These are phyloP conservation scores for Aureobasidium mangrovei DNA, from an alignment of 2,329 filamentous ascomycete species.

Conservation along the genomic window DNA sequence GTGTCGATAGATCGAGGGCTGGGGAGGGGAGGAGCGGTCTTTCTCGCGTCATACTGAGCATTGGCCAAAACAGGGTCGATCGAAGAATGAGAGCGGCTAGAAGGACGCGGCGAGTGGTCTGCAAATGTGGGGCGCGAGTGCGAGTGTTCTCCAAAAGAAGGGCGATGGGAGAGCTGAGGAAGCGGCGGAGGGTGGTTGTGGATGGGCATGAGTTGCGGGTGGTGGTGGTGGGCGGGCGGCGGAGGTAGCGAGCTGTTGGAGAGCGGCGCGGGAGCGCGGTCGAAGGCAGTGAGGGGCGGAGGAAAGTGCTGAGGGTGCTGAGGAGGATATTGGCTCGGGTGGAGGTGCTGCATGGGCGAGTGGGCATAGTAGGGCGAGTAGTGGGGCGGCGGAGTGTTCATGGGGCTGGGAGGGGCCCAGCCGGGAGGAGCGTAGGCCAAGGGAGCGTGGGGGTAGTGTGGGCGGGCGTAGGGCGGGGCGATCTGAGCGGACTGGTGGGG, in stretches of 20 bases:
- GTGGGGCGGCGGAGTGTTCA: slow-evolving; percentile 31
- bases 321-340: slow-evolving; percentile 21
- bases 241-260: slow-evolving; percentile 29
- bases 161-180: slow-evolving; percentile 4
- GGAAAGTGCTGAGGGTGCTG: slow-evolving; percentile 28
- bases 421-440: slow-evolving; percentile 28
- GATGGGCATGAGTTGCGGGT: slow-evolving; percentile 18
- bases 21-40: slow-evolving; percentile 38
- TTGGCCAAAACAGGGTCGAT: slow-evolving; percentile 1
- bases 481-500: slow-evolving; percentile 48
- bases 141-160: background rate
- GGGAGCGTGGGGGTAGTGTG: slow-evolving; percentile 34
- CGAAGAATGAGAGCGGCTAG: background rate
- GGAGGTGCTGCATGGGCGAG: slow-evolving; percentile 21
- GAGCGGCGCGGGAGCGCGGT: slow-evolving; percentile 33
- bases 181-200: slow-evolving; percentile 20
- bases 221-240: slow-evolving; percentile 22
- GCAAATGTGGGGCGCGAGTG: background rate
- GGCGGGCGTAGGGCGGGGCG: slow-evolving; percentile 34
- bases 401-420: slow-evolving; percentile 36
- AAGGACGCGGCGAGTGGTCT: background rate
- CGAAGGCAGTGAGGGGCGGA: slow-evolving; percentile 26
- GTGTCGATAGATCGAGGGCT: slow-evolving; percentile 10
- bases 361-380: slow-evolving; percentile 29
- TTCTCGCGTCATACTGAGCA: slow-evolving; percentile 30